A percentile compares a stretch with the other conserved stretches of the same genome.
These are phyloP conservation scores for Jasminum sambac DNA, from an alignment of 257 asterid species.

Conservation along the genomic window DNA sequence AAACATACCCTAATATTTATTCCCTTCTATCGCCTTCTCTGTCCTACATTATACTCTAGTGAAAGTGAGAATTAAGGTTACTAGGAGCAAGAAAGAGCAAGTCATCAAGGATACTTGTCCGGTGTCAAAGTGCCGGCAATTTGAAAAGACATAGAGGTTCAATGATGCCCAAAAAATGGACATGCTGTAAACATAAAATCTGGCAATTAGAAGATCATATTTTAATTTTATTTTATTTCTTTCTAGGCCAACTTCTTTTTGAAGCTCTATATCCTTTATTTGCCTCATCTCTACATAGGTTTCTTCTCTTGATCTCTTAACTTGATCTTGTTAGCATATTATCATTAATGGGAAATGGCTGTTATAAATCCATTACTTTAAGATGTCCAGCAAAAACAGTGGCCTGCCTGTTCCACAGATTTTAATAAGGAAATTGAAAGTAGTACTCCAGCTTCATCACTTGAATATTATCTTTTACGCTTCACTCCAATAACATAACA, in stretches of 20 bases:
- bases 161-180: background rate
- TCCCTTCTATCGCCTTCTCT: background rate
- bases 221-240: background rate
- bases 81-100: background rate
- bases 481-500: background rate
- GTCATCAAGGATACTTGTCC: background rate
- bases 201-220: background rate
- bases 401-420: background rate
- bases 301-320: background rate
- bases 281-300: background rate
- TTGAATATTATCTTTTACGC: background rate
- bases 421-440: background rate
- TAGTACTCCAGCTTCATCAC: background rate
- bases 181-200: background rate
- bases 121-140: background rate
- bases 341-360: background rate
- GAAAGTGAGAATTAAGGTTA: background rate
- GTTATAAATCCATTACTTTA: background rate
- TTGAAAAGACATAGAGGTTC: background rate
- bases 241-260: background rate
- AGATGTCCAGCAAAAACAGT: background rate
- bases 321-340: background rate
- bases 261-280: background rate
- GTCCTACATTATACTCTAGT: background rate
- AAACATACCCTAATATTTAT: background rate